Base-by-base conservation (phyloP, 2,329 filamentous ascomycete genomes). In the Pezicula rhizophila region DNA sequence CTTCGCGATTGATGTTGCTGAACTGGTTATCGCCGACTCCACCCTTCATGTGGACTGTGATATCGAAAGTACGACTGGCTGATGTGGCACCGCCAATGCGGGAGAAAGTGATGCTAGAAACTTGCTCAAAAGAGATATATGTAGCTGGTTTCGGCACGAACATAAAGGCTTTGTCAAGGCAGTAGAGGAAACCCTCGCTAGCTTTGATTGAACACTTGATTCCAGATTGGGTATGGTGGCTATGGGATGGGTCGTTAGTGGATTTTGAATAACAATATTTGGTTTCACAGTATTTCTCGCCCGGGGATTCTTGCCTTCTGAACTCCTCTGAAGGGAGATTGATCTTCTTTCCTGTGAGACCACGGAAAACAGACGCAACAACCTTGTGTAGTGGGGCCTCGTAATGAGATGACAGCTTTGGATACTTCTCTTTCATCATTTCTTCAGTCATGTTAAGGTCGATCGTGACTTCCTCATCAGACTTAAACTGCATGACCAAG, bases 131-230 rank as follows among this genome's bases (percentile, higher is more conserved):
- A 52, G 89, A 87, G 52, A 99, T 92, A 71, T 97, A 99, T 1
- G 92, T 96, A 14, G 93, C 91, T 1, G 93, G 93, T 73, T 99
- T 99, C 28, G 93, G 93, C 14, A 99, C 93, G 67, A 99, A 99
- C 81, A 99, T 95, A 69, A 99, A 95, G 7, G 91, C 92, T 72
- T 96, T 96, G 70, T 99, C 93, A 58, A 99, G 74, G 67, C 91
- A 96, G 79, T 95, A 99, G 45, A 99, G 75, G 65, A 96, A 91
- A 52, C 95, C 93, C 72, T 99, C 93, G 68, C 95, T 96, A 47
- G 95, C 95, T 72, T 99, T 99, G 80, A 99, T 96, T n/a, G 91
- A 95, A 70, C 93, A 99, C 73, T 99, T 99, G 70, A 99, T 95
- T 50, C 93, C 93, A 58, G 85, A 89, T 68, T 96, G 91, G 62